phyloP scores from a whole-genome alignment of 2,329 filamentous ascomycete genomes.

The Aspergillus bombycis region DNA sequence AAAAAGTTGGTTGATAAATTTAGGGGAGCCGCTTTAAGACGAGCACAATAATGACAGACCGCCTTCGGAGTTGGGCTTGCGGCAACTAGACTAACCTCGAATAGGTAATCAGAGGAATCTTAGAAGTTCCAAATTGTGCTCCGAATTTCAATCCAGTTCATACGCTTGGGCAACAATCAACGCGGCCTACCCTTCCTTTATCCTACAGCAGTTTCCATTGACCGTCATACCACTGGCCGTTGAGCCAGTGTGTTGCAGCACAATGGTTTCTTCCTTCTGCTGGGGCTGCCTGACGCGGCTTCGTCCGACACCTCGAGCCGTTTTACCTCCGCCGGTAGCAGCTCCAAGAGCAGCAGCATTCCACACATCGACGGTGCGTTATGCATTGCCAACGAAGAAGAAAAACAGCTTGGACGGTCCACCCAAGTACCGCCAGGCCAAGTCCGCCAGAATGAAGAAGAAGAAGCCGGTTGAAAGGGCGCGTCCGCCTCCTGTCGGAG shows the following conservation, averaged over 20 bases:
- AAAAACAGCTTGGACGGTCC: slow-evolving; percentile 37
- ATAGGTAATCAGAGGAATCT: slow-evolving; percentile 26
- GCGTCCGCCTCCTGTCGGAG: slow-evolving; percentile 69
- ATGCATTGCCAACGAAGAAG: slow-evolving; percentile 53
- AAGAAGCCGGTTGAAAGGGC: slow-evolving; percentile 45
- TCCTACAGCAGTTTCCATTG: slow-evolving; percentile 24
- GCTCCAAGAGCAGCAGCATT: slow-evolving; percentile 51
- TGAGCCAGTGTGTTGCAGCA: slow-evolving; percentile 35
- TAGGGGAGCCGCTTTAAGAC: slow-evolving; percentile 31
- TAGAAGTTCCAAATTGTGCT: slow-evolving; percentile 28
- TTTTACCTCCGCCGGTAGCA: slow-evolving; percentile 46
- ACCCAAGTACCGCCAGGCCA: slow-evolving; percentile 43
- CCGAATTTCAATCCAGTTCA: slow-evolving; percentile 19
- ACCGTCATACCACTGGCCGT: slow-evolving; percentile 32
- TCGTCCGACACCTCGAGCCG: slow-evolving; percentile 43
- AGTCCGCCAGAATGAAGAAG: slow-evolving; percentile 50
- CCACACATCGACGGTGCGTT: slow-evolving; percentile 47
- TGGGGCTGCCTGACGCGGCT: slow-evolving; percentile 61
- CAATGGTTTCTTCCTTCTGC: slow-evolving; percentile 62
- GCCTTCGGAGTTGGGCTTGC: slow-evolving; percentile 21
- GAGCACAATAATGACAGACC: slow-evolving; percentile 17
- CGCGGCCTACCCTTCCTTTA: slow-evolving; percentile 18
- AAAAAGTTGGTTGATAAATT: slow-evolving; percentile 32
- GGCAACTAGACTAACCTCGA: slow-evolving; percentile 26
- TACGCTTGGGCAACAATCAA: slow-evolving; percentile 21